phyloP scores from a whole-genome alignment of 78 protist species.

The Polysphondylium violaceum region DNA sequence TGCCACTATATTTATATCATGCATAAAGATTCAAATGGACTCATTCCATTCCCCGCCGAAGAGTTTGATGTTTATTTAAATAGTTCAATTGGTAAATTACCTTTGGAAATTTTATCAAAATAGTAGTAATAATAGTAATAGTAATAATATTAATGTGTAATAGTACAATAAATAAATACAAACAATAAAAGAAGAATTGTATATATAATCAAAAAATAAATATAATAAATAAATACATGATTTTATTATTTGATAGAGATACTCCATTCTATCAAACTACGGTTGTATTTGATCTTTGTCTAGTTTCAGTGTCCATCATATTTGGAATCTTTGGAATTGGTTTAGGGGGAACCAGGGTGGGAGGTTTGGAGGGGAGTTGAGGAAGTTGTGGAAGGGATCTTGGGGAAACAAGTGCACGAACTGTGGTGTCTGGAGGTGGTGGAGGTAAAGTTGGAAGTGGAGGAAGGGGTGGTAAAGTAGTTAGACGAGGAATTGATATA shows the following conservation, averaged over 20 bases:
- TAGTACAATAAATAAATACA: background rate
- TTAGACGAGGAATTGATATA: slow-evolving; percentile 34
- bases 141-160: background rate
- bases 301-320: background rate
- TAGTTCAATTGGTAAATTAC: slow-evolving; percentile 46
- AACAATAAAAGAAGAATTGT: background rate
- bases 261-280: no score
- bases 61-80: slow-evolving; percentile 9
- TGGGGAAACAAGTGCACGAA: slow-evolving; percentile 24
- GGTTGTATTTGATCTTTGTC: slow-evolving; percentile 34
- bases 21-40: slow-evolving; percentile 5
- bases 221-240: no score
- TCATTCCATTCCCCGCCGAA: background rate
- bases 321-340: slow-evolving; percentile 35
- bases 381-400: background rate
- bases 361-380: slow-evolving; percentile 13
- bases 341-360: slow-evolving; percentile 24
- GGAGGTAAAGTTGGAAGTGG: background rate
- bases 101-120: slow-evolving; percentile 49
- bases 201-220: background rate
- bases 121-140: background rate
- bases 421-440: background rate
- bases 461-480: slow-evolving; percentile 1
- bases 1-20: slow-evolving; percentile 66
- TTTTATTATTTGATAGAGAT: no score